Base-by-base conservation (phyloP, 352 stramenopile genomes). In the Peronospora tabacina region DNA sequence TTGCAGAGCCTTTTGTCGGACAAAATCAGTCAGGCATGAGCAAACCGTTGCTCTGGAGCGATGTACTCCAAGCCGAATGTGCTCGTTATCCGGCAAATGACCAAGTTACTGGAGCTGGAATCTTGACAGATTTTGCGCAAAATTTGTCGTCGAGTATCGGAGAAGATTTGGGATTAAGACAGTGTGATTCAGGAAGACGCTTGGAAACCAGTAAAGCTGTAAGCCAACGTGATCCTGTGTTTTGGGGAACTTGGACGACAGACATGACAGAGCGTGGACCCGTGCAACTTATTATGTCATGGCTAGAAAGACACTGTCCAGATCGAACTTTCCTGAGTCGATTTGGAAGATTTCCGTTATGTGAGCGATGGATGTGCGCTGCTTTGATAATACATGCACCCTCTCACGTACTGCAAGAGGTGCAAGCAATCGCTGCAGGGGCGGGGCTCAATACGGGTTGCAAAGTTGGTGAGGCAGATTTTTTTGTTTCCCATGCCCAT, bases 371-470 rank as follows among this genome's bases (percentile, higher is more conserved):
- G 36, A 83, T 77, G 54, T 87, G 68, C 46, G 78, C 78, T 13
- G 80, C 80, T 12, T 62, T 94, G 32, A 81, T 91, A 24, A 87
- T 90, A 55, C 81, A 91, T 47, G 75, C 82, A 5, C 82, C 82
- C 17, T 63, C 65, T 4, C 82, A 91, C 24, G 61, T 94, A 0
- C 54, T 84, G 0, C 72, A 94, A 38, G 82, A 94, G 48, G 80
- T 82, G 1, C 67, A 88, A 59, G 82, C 80, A 7, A 87, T 94
- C 36, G 66, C 85, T 24, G 68, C 63, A 0, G 73, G 72, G 13
- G 63, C 74, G 3, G 67, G 63, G 11, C 52, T 49, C 11, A 59
- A 40, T 35, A 44, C 24, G 7, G 52, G 20, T 38, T 58, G 54
- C 10, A 49, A 66, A 55, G 55, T 61, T 16, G 33, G 65, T 16